phyloP scores from a whole-genome alignment of 108 stramenopile genomes.

The Bacterosira constricta region DNA sequence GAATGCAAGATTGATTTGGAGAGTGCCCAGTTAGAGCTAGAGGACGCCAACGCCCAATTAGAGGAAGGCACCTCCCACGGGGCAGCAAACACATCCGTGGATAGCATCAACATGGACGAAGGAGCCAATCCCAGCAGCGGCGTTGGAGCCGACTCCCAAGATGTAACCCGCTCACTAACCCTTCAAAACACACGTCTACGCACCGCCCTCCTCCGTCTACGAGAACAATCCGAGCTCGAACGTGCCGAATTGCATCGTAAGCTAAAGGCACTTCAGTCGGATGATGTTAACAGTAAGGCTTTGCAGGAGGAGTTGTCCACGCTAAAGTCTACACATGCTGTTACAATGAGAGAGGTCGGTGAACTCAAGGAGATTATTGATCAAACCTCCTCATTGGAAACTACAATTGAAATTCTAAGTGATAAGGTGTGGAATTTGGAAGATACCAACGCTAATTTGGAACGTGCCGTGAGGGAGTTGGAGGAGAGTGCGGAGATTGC shows the following conservation, averaged over 20 bases:
- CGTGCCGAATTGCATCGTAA: conserved; percentile 72
- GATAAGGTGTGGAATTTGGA: conserved; percentile 79
- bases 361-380: conserved; percentile 89
- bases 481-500: conserved; percentile 90
- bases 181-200: conserved; percentile 83
- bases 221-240: conserved; percentile 79
- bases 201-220: conserved; percentile 76
- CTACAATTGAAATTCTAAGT: conserved; percentile 79
- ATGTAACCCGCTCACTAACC: conserved; percentile 64
- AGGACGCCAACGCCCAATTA: conserved; percentile 71
- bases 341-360: conserved; percentile 57
- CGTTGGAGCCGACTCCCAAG: conserved; percentile 41
- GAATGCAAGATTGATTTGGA: conserved; percentile 79
- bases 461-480: conserved; percentile 70
- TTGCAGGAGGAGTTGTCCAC: conserved; percentile 39
- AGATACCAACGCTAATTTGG: conserved; percentile 62
- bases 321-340: conserved; percentile 30
- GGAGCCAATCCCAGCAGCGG: conserved; percentile 16
- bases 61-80: conserved; percentile 47
- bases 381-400: conserved; percentile 76
- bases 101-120: conserved; percentile 1
- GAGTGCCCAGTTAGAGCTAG: conserved; percentile 80
- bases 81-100: conserved; percentile 4
- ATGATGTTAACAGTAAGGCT: conserved; percentile 56
- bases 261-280: conserved; percentile 45